These are phyloP conservation scores for Dionaea muscipula DNA, from an alignment of 179 eudicot species.

Conservation along the genomic window DNA sequence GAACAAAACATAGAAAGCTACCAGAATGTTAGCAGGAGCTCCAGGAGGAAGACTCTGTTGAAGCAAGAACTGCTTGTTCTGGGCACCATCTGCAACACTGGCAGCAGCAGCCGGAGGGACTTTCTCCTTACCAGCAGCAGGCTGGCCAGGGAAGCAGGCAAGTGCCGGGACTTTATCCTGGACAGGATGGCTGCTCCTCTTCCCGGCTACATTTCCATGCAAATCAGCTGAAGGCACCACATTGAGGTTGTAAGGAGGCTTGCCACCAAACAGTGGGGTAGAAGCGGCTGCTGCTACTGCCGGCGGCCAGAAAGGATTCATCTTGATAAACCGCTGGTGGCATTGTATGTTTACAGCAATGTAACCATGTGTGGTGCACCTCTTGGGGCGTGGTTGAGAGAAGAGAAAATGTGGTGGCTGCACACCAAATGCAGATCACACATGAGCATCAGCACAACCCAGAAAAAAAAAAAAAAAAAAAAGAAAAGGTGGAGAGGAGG, in stretches of 20 bases:
- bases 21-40: constrained; percentile 58
- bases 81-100: constrained; percentile 43
- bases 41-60: constrained; percentile 72
- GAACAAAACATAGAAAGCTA: constrained; percentile 14
- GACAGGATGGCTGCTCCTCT: constrained; percentile 27
- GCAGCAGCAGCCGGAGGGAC: constrained; percentile 27
- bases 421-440: neutral
- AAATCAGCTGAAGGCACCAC: constrained; percentile 55
- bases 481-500: constrained; percentile 2
- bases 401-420: constrained; percentile 42
- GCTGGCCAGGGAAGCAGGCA: constrained; percentile 42
- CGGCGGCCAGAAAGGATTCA: constrained; percentile 67
- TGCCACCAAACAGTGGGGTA: constrained; percentile 56
- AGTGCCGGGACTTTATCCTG: constrained; percentile 59
- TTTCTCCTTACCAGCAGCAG: constrained; percentile 44
- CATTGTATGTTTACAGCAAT: constrained; percentile 55
- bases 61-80: constrained; percentile 58
- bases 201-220: constrained; percentile 35
- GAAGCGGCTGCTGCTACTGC: constrained; percentile 37
- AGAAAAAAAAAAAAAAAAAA: neutral
- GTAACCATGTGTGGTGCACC: constrained; percentile 80
- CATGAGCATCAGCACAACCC: too few species aligned
- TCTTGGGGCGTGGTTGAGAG: constrained; percentile 67
- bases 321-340: constrained; percentile 70
- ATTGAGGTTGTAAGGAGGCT: constrained; percentile 58